Conservation (phyloP, 2,329 filamentous ascomycete species). For the Verticillium alfalfae region DNA sequence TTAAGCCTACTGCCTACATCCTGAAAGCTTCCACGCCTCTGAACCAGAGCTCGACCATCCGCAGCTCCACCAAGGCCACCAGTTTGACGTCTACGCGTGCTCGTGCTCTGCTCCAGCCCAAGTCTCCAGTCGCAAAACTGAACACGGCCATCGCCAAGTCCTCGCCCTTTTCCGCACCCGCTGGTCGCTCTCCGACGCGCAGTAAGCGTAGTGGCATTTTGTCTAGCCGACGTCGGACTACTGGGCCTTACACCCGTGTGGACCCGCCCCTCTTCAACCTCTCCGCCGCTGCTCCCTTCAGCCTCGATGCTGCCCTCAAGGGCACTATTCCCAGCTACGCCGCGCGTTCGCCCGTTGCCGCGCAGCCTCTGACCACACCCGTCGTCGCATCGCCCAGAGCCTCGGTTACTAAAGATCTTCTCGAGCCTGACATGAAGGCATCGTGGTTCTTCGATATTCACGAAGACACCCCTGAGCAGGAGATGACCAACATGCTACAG, state of each 20-base stretch:
- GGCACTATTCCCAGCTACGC: slow-evolving; percentile 64
- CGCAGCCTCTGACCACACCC: slow-evolving; percentile 2
- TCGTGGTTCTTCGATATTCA: slow-evolving; percentile 93
- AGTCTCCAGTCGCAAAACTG: slow-evolving; percentile 43
- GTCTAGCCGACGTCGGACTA: slow-evolving; percentile 60
- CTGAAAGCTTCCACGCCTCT: slow-evolving; percentile 27
- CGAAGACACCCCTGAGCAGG: slow-evolving; percentile 84
- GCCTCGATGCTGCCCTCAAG: slow-evolving; percentile 76
- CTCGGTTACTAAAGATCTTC: slow-evolving; percentile 18
- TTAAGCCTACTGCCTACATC: slow-evolving; percentile 43
- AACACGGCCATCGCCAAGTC: slow-evolving; percentile 39
- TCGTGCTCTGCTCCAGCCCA: slow-evolving; percentile 43
- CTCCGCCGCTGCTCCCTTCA: slow-evolving; percentile 62
- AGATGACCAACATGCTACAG: slow-evolving; percentile 88
- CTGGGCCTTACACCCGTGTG: slow-evolving; percentile 60
- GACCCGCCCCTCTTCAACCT: slow-evolving; percentile 59
- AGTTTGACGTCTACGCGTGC: slow-evolving; percentile 28
- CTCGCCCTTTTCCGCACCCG: slow-evolving; percentile 59
- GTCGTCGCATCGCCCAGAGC: slow-evolving; percentile 15
- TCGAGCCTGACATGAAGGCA: slow-evolving; percentile 48
- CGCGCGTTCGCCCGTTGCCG: slow-evolving; percentile 28
- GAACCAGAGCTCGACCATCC: not conserved
- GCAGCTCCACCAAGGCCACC: slow-evolving; percentile 19
- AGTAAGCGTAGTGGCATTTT: slow-evolving; percentile 64
- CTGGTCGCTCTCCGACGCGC: slow-evolving; percentile 74